phyloP scores from a whole-genome alignment of 768 basidiomycete genomes.

The Phylloporus sp. region DNA sequence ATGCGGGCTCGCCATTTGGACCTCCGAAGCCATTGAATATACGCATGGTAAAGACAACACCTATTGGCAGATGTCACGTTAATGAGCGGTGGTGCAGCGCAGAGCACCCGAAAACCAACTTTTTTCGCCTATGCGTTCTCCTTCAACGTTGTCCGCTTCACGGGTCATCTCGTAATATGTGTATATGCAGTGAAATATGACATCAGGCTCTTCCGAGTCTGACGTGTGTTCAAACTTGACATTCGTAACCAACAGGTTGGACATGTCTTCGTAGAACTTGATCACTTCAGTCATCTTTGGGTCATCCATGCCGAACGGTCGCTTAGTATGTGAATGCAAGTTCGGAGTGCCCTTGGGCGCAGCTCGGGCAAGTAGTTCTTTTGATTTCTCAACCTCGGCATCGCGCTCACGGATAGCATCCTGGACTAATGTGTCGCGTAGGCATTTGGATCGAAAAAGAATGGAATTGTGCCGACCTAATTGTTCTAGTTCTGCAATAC shows the following conservation, averaged over 20 bases:
- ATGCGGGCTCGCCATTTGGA: slow-evolving; percentile 29
- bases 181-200: slow-evolving; percentile 66
- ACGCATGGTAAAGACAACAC: slow-evolving; percentile 55
- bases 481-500: slow-evolving; percentile 44
- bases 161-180: slow-evolving; percentile 39
- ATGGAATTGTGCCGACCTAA: slow-evolving; percentile 36
- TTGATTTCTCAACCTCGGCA: slow-evolving; percentile 56
- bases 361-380: slow-evolving; percentile 38
- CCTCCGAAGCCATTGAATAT: slow-evolving; percentile 38
- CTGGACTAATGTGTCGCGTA: slow-evolving; percentile 36
- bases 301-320: slow-evolving; percentile 41
- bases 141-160: slow-evolving; percentile 29
- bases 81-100: neutral
- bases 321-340: slow-evolving; percentile 31
- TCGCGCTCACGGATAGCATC: slow-evolving; percentile 53
- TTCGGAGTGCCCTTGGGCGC: slow-evolving; percentile 38
- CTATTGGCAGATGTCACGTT: slow-evolving; percentile 31
- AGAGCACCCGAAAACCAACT: slow-evolving; percentile 13
- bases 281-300: slow-evolving; percentile 58
- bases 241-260: slow-evolving; percentile 66
- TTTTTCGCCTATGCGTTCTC: slow-evolving; percentile 34
- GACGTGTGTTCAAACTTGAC: slow-evolving; percentile 43
- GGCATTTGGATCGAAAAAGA: neutral
- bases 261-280: slow-evolving; percentile 80
- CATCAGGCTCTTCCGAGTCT: slow-evolving; percentile 37